phyloP scores from a whole-genome alignment of 2,329 filamentous ascomycete species.

The Trichoderma pleuroti region DNA sequence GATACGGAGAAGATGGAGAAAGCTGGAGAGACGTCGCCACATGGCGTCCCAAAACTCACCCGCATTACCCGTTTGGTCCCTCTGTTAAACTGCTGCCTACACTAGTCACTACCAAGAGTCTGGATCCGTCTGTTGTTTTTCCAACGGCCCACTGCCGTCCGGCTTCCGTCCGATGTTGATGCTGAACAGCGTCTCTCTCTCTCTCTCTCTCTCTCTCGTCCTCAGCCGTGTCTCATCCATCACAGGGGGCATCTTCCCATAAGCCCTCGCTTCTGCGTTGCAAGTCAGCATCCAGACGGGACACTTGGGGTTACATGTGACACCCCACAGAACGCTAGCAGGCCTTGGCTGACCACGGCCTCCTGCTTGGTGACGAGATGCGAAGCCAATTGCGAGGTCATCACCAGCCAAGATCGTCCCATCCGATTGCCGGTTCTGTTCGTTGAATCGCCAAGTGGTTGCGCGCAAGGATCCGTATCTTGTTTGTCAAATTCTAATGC shows the following conservation, averaged over 20 bases:
- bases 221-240: background rate
- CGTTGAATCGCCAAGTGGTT: slow-evolving; percentile 2
- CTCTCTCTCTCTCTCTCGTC: background rate
- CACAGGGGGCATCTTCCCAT: background rate
- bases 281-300: background rate
- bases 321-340: background rate
- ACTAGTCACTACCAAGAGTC: slow-evolving; percentile 1
- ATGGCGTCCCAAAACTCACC: slow-evolving; percentile 4
- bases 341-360: background rate
- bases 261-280: background rate
- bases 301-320: background rate
- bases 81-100: slow-evolving; percentile 15
- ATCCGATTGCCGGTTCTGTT: background rate
- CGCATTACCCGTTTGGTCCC: background rate
- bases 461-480: background rate
- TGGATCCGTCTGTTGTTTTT: slow-evolving; percentile 4
- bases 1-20: slow-evolving; percentile 11
- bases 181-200: background rate
- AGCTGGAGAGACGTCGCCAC: slow-evolving; percentile 7
- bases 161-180: background rate
- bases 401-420: background rate
- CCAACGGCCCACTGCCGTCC: background rate
- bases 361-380: slow-evolving; percentile 2
- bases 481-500: slow-evolving; percentile 1
- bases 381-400: background rate